Evolutionary conservation across 2,329 filamentous ascomycete species (phyloP), one percentile per base, ranked within the genome.

Genomic region (Fusarium sp.): DNA sequence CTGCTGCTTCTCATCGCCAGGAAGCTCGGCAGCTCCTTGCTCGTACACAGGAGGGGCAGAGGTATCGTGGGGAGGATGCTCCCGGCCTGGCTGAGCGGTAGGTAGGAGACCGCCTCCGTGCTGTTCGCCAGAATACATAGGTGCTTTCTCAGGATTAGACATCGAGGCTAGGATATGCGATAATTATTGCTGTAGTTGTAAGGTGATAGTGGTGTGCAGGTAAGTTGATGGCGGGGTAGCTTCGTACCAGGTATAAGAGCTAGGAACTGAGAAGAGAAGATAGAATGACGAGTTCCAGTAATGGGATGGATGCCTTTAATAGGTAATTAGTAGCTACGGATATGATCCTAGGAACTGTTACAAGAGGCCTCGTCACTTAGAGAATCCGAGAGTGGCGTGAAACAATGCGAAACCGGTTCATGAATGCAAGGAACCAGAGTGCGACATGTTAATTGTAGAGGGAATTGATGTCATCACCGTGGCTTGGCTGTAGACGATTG

Each of bases 381-480:
- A 44, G 16, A 30, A 8, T 23, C 11, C 15, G 12, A 10, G 18
- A 63, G 66, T 67, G 66, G 66, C 66, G 62, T 54, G 51, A 62
- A 33, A 55, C 58, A 55, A 63, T 54, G 34, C 55, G 62, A 70
- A 71, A 67, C 65, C 64, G 65, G 68, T 70, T 69, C 66, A 36
- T 55, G 53, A 38, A 41, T 52, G 51, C 60, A 56, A 44, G 50
- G 47, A 52, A 37, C 53, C 45, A 46, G 31, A 36, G 37, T 65
- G 65, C 40, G 54, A 66, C 65, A 69, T 46, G 60, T 45, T 60
- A 45, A 44, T 15, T 15, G 42, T 30, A 20, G 42, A 26, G 52
- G 34, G 20, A 28, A 45, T 67, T 73, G 71, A 74, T 73, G 71
- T 73, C 71, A 72, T 73, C 52, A 51, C 20, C 44, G 69, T 73